Percentiles rank a stretch among this genome's conserved stretches.
Conservation (phyloP, 192 early-diverging fungal genomes). For the Backusella westeae region DNA sequence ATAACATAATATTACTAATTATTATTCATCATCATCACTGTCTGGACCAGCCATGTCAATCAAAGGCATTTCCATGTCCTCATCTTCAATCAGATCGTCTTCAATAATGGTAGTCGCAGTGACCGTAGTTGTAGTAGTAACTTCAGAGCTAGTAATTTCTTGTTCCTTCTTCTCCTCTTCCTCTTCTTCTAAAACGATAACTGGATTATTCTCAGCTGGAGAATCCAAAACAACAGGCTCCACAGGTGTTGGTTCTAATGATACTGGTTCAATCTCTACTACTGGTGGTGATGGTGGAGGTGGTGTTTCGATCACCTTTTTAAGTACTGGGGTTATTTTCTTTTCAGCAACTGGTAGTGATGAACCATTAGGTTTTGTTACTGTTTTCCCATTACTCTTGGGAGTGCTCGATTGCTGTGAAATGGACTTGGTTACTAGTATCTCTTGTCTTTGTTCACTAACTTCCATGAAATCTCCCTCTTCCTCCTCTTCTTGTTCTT, state of each 20-base stretch:
- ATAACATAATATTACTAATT: neutral
- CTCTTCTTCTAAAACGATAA: neutral
- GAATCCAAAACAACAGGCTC: neutral
- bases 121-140: neutral
- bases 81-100: neutral
- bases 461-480: neutral
- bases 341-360: neutral
- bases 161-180: neutral
- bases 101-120: neutral
- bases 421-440: neutral
- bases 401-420: neutral
- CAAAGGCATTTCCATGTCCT: slow-evolving; percentile 29
- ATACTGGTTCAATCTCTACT: neutral
- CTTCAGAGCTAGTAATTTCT: neutral
- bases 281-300: neutral
- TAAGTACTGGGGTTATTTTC: neutral
- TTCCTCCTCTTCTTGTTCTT: neutral
- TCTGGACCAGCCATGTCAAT: slow-evolving; percentile 37
- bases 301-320: neutral
- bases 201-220: neutral
- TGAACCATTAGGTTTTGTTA: neutral
- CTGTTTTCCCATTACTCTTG: neutral
- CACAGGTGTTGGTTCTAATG: neutral
- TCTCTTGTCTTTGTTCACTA: neutral
- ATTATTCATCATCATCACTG: slow-evolving; percentile 25